Evolutionary conservation across 2,329 filamentous ascomycete genomes (phyloP).

Genomic region (Alternaria sp.): DNA sequence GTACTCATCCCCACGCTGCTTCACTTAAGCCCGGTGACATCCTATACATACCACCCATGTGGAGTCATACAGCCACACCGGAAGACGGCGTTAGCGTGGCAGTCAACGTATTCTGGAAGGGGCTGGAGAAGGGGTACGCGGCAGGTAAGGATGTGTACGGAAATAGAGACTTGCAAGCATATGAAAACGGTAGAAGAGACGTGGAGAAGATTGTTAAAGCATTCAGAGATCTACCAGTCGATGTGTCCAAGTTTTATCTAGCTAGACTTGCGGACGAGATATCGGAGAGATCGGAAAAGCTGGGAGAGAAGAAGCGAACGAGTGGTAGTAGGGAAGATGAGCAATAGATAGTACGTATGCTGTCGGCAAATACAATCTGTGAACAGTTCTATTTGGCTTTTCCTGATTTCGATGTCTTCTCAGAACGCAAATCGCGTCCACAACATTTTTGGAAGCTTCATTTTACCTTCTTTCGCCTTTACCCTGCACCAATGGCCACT

Average conservation of each 20-base stretch:
- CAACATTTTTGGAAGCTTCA: neutral
- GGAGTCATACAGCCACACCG: slow-evolving; percentile 77
- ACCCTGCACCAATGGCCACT: neutral
- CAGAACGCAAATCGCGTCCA: neutral
- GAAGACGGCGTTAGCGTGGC: slow-evolving; percentile 69
- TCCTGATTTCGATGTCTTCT: neutral
- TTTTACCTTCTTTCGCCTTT: neutral
- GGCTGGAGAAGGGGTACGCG: slow-evolving; percentile 72
- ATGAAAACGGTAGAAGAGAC: slow-evolving; percentile 81
- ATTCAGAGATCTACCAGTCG: slow-evolving; percentile 70
- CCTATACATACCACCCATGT: slow-evolving; percentile 81
- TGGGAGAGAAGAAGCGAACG: slow-evolving; percentile 22
- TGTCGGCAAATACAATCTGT: neutral
- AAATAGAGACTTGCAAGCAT: slow-evolving; percentile 83
- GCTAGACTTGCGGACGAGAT: slow-evolving; percentile 75
- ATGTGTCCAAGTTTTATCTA: slow-evolving; percentile 78
- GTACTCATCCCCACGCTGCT: slow-evolving; percentile 71
- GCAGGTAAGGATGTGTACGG: slow-evolving; percentile 84
- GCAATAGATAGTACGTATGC: neutral
- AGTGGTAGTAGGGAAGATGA: neutral
- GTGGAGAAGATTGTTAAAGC: slow-evolving; percentile 70
- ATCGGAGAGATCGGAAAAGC: slow-evolving; percentile 43
- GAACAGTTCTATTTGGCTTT: neutral
- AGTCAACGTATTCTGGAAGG: slow-evolving; percentile 89
- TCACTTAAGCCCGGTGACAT: slow-evolving; percentile 75